phyloP scores from a whole-genome alignment of 1,284 basidiomycete species.

The Puccinia triticina region DNA sequence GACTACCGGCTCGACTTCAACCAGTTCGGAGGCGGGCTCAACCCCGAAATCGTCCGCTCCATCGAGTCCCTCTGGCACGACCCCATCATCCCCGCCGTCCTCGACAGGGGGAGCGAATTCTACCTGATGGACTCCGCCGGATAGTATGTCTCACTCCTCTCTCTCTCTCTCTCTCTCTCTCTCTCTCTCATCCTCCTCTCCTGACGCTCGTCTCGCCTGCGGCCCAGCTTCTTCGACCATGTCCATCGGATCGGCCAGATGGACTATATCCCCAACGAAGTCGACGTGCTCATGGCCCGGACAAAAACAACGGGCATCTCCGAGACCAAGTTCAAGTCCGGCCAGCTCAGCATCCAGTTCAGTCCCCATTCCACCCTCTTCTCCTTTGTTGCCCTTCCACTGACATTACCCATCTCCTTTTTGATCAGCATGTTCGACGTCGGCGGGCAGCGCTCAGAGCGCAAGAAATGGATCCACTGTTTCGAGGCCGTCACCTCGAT shows the following conservation, averaged over 20 bases:
- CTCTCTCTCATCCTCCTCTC: not conserved
- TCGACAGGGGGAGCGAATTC: conserved; percentile 85
- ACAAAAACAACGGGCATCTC: conserved; percentile 91
- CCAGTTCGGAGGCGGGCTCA: conserved; percentile 59
- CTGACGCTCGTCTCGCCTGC: conserved; percentile 51
- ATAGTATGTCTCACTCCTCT: conserved; percentile 69
- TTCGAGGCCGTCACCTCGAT: conserved; percentile 69
- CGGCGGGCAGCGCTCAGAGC: conserved; percentile 84
- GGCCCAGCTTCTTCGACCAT: conserved; percentile 79
- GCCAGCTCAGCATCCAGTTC: conserved; percentile 64
- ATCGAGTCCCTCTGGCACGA: conserved; percentile 88
- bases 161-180: not conserved
- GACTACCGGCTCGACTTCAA: conserved; percentile 64
- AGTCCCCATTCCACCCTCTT: not conserved
- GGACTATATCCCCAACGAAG: conserved; percentile 82
- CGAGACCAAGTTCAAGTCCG: conserved; percentile 70
- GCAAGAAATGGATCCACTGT: conserved; percentile 69
- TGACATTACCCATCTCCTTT: not conserved
- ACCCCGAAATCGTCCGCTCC: conserved; percentile 67
- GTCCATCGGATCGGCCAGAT: conserved; percentile 77
- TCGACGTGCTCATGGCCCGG: conserved; percentile 83
- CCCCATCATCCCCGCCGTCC: conserved; percentile 79
- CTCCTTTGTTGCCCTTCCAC: not conserved
- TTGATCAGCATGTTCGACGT: conserved; percentile 77
- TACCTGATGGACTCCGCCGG: conserved; percentile 94